Conservation (phyloP, 129 eudicot species). For the Deinandra increscens region DNA sequence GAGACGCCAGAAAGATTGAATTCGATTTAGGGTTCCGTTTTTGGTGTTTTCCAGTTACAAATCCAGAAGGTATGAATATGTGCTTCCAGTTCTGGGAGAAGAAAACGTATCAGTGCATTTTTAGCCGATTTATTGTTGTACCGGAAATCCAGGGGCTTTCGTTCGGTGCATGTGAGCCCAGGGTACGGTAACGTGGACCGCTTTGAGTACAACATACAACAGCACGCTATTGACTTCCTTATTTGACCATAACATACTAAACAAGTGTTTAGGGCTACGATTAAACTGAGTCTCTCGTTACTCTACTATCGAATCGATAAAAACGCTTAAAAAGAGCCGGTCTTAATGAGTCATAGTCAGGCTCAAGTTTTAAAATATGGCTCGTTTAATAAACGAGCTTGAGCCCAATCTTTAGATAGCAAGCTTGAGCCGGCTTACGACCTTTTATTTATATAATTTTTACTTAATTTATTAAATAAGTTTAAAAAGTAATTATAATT, state of each 20-base stretch:
- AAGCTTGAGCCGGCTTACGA: too few species aligned
- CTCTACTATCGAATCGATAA: too few species aligned
- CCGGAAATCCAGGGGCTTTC: conserved; percentile 25
- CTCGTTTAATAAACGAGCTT: too few species aligned
- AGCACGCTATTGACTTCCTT: not conserved
- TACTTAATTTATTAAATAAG: too few species aligned
- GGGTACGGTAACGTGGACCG: conserved; percentile 27
- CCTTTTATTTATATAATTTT: too few species aligned
- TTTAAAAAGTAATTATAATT: too few species aligned
- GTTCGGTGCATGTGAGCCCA: conserved; percentile 25
- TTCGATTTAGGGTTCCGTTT: conserved; percentile 16
- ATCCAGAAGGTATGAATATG: conserved; percentile 1
- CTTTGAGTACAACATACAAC: conserved; percentile 27
- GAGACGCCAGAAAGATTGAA: conserved; percentile 16
- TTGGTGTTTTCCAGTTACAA: not conserved
- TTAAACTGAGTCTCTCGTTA: too few species aligned
- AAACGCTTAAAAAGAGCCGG: too few species aligned
- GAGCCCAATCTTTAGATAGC: too few species aligned
- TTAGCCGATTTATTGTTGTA: conserved; percentile 23
- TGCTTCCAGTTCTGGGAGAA: conserved; percentile 20
- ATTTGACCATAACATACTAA: not conserved
- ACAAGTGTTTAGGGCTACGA: too few species aligned
- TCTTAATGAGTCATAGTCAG: too few species aligned
- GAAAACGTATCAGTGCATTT: conserved; percentile 13
- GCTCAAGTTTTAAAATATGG: too few species aligned